Base-by-base conservation (phyloP, 768 basidiomycete genomes). In the Tylopilus cervinicoccineus region DNA sequence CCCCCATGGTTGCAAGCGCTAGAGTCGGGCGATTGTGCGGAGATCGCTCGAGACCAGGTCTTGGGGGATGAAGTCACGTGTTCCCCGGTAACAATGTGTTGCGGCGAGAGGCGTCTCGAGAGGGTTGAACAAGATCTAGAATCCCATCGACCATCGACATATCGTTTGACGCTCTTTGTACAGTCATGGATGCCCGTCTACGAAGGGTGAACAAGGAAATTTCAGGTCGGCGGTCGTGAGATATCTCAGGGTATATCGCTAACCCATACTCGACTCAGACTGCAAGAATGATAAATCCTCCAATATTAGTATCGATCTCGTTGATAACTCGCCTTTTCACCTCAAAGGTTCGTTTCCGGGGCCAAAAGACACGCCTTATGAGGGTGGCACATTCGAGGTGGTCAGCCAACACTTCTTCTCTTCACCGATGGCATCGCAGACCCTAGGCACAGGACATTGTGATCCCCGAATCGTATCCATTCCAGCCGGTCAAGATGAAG, bases 401-500 rank as follows among this genome's bases (percentile, higher is more conserved):
- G 92, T 94, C 57, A 70, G 91, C 72, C 45, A 31, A 20, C 44
- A 54, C 45, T 56, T 34, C 38, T 38, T 50, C 46, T 19, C 27
- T 20, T 31, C 11, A 8, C 20, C 46, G 31, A 40, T 26, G 26
- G 44, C 23, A 33, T 54, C 45, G n/a, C 17, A 28, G 36, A 52
- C 36, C 44, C 19, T 41, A 28, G 23, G 19, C 20, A 28, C 59
- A 92, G 90, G 93, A 97, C 63, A 97, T 97, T 56, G 76, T 86
- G 17, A 91, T 97, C 58, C 93, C 93, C 8, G 90, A 93, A 37
- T 81, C 89, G 41, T 92, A 92, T 63, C 90, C 88, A 16, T 91
- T 93, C 67, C 88, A 93, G 63, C 93, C 95, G 0, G 86, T 94
- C 45, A 96, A 97, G 77, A 96, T 97, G 92, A 94, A 93, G 66